Percentiles rank a stretch among this genome's conserved stretches.
These are phyloP conservation scores for Phlyctochytrium bullatum DNA, from an alignment of 192 early-diverging fungal genomes.

Conservation along the genomic window DNA sequence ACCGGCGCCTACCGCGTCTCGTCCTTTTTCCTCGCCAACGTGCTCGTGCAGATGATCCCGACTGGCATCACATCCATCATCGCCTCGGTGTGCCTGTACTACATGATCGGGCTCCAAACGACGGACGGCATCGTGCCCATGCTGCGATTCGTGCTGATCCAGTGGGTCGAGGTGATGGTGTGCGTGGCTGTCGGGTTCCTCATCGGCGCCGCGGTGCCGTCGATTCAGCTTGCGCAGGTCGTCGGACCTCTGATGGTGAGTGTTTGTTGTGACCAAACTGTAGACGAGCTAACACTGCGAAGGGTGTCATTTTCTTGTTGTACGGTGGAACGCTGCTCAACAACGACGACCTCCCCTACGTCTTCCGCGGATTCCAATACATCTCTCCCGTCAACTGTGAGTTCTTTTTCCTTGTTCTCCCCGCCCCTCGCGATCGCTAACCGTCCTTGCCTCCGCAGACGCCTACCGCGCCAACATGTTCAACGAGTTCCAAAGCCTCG, in stretches of 20 bases:
- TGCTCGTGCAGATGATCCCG: conserved; percentile 45
- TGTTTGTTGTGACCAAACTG: no score
- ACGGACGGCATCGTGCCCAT: background rate
- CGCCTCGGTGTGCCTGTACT: conserved; percentile 33
- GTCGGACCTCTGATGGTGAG: conserved; percentile 37
- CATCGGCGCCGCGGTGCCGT: conserved; percentile 32
- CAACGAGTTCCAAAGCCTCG: conserved; percentile 1
- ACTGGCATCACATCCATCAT: conserved; percentile 17
- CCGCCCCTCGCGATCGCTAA: background rate
- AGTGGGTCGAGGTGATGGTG: conserved; percentile 1
- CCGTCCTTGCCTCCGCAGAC: no score
- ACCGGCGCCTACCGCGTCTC: conserved; percentile 61
- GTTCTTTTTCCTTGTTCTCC: background rate
- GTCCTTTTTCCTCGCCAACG: conserved; percentile 64
- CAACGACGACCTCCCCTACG: conserved; percentile 19
- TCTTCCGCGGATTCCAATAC: conserved; percentile 18
- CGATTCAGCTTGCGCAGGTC: conserved; percentile 29
- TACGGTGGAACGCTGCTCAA: conserved; percentile 36
- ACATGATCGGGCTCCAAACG: conserved; percentile 26
- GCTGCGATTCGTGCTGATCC: conserved; percentile 14
- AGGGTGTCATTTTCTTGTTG: conserved; percentile 11
- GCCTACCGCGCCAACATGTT: conserved; percentile 1
- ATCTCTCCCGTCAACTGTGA: background rate
- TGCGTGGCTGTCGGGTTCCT: conserved; percentile 25
- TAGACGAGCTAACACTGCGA: no score